Conservation (phyloP, 768 basidiomycete species). For the Tricholomella constricta region DNA sequence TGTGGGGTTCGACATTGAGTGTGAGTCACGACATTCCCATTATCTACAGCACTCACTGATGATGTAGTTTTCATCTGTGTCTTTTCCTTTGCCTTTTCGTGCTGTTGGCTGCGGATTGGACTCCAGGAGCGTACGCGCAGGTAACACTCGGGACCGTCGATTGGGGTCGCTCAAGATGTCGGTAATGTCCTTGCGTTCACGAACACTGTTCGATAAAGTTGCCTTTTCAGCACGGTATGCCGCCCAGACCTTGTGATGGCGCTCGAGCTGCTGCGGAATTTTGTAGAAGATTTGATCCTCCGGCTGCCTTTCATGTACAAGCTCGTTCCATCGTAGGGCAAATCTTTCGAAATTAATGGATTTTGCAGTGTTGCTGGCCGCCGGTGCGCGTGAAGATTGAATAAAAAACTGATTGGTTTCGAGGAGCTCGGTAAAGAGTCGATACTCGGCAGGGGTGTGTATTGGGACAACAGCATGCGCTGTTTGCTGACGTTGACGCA, state of each 20-base stretch:
- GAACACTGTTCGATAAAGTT: not conserved
- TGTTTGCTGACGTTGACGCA: not conserved
- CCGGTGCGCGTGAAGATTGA: not conserved
- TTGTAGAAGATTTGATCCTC: not conserved
- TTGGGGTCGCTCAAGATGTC: not conserved
- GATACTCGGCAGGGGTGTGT: not conserved
- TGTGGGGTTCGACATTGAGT: not conserved
- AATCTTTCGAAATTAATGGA: not conserved
- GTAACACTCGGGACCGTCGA: not conserved
- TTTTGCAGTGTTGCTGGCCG: not conserved
- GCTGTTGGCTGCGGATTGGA: not conserved
- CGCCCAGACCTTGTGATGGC: not conserved
- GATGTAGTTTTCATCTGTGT: not conserved
- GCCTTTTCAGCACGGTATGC: not conserved
- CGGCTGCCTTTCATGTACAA: not conserved
- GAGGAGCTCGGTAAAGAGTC: not conserved
- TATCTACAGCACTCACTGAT: not conserved
- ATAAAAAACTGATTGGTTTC: not conserved
- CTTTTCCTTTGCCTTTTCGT: not conserved
- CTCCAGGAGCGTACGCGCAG: not conserved
- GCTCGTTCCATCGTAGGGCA: not conserved
- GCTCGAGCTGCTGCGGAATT: not conserved
- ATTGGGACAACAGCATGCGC: not conserved
- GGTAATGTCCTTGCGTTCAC: not conserved
- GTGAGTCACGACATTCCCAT: not conserved